Evolutionary conservation across 2,329 filamentous ascomycete species (phyloP).

Genomic region (Fusarium sp.): DNA sequence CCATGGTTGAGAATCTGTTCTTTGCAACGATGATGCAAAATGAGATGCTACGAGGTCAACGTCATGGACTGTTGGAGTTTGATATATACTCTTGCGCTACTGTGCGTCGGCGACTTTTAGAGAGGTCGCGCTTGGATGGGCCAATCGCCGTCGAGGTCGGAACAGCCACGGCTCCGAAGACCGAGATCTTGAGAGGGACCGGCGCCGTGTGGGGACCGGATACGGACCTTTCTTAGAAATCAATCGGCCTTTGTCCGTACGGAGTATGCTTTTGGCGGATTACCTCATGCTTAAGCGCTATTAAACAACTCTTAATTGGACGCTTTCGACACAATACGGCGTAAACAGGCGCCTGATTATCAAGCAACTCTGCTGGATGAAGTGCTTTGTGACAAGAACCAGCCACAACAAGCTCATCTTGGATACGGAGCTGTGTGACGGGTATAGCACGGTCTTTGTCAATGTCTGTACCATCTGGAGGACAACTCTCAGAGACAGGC

Average conservation of each 20-base stretch:
- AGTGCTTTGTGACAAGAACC: not conserved
- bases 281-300: not conserved
- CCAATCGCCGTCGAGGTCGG: not conserved
- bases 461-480: not conserved
- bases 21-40: not conserved
- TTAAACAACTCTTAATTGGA: not conserved
- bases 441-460: not conserved
- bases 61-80: not conserved
- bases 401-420: not conserved
- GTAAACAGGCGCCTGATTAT: not conserved
- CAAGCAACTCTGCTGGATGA: not conserved
- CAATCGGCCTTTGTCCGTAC: not conserved
- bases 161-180: not conserved
- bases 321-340: not conserved
- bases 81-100: not conserved
- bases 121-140: not conserved
- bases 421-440: not conserved
- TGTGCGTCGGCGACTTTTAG: not conserved
- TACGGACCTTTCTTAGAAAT: not conserved
- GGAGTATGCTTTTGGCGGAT: not conserved
- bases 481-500: conserved; percentile 1
- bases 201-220: conserved; percentile 5
- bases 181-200: not conserved
- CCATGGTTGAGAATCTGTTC: conserved; percentile 1
- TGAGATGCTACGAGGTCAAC: not conserved